These are phyloP conservation scores for Heritiera fomes DNA, from an alignment of 345 rosid genomes.

Conservation along the genomic window DNA sequence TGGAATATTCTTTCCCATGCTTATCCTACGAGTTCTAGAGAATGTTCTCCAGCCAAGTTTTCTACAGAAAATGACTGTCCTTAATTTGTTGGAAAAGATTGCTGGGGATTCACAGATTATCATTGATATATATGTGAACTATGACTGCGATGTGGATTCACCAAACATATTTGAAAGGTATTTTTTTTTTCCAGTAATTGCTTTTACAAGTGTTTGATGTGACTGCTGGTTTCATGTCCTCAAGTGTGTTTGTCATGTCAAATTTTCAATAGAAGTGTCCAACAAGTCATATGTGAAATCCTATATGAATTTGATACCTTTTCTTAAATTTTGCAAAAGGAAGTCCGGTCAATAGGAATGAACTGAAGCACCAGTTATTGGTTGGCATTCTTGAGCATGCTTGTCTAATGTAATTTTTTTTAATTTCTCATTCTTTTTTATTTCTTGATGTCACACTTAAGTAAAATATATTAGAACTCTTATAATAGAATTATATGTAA, in stretches of 20 bases:
- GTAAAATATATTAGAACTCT: slow-evolving; percentile 63
- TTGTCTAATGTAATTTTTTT: background rate
- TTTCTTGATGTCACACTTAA: slow-evolving; percentile 12
- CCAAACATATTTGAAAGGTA: slow-evolving; percentile 97
- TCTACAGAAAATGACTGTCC: slow-evolving; percentile 93
- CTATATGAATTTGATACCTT: background rate
- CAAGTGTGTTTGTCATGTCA: background rate
- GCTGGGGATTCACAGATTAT: slow-evolving; percentile 72
- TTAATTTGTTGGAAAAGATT: slow-evolving; percentile 76
- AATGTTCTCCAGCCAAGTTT: slow-evolving; percentile 97
- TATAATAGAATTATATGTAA: slow-evolving; percentile 42
- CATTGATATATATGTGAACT: slow-evolving; percentile 89
- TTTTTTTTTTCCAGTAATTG: slow-evolving; percentile 20
- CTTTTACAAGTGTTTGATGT: background rate
- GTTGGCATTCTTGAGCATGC: slow-evolving; percentile 1
- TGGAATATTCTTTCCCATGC: slow-evolving; percentile 96
- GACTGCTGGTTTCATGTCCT: background rate
- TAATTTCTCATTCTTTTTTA: background rate
- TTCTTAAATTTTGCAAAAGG: background rate
- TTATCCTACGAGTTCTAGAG: slow-evolving; percentile 88
- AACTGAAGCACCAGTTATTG: background rate
- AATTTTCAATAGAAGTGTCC: background rate
- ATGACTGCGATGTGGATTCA: slow-evolving; percentile 92
- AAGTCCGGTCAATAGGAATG: background rate
- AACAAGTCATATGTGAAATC: background rate